A percentile compares a stretch with the other conserved stretches of the same genome.
These are phyloP conservation scores for Lipomyces mesembrius DNA, from an alignment of 805 yeast genomes.

Conservation along the genomic window DNA sequence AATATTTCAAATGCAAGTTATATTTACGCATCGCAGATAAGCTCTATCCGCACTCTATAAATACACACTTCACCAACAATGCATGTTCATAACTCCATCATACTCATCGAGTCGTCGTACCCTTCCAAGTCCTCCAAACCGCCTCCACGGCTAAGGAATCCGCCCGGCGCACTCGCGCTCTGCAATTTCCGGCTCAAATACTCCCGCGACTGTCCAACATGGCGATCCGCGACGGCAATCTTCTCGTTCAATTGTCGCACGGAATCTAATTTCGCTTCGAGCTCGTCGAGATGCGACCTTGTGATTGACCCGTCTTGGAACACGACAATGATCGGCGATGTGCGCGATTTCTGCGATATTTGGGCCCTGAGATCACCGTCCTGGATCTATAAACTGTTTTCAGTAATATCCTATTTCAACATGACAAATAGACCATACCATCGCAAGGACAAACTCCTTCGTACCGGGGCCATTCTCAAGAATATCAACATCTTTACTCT, in stretches of 20 bases:
- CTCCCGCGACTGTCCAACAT: constrained; percentile 33
- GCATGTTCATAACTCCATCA: background rate
- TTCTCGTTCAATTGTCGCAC: constrained; percentile 24
- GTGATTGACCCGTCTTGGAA: constrained; percentile 18
- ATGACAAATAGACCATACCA: constrained; percentile 21
- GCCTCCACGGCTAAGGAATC: background rate
- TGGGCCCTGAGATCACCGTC: constrained; percentile 17
- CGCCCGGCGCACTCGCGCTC: background rate
- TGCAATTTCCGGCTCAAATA: constrained; percentile 11
- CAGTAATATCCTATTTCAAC: background rate
- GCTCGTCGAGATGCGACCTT: constrained; percentile 14
- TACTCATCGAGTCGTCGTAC: background rate
- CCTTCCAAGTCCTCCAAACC: background rate
- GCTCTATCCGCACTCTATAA: constrained; percentile 1
- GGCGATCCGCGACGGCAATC: constrained; percentile 23
- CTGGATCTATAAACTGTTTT: constrained; percentile 15
- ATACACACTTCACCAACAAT: background rate
- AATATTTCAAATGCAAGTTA: constrained; percentile 7
- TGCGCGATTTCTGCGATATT: constrained; percentile 17
- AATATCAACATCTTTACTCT: constrained; percentile 22
- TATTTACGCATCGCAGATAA: background rate
- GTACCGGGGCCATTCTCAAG: constrained; percentile 25
- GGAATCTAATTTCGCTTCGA: constrained; percentile 15
- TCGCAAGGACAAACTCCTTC: constrained; percentile 12
- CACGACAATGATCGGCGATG: constrained; percentile 7